Evolutionary conservation across 352 stramenopile genomes (phyloP).

Genomic region (Saprolegnia parasitica): DNA sequence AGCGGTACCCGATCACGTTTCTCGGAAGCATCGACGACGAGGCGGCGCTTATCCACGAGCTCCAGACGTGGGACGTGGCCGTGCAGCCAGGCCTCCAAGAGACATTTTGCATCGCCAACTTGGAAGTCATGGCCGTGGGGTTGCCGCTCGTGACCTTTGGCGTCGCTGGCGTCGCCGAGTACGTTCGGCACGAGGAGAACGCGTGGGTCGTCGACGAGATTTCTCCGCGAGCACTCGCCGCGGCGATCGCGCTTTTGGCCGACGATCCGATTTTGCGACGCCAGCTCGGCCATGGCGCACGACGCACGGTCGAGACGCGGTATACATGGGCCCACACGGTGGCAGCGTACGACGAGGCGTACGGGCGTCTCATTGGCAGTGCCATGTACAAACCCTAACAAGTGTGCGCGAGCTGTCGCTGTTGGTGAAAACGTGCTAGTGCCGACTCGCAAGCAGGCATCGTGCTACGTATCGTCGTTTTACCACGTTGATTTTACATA

Average conservation of each 20-base stretch:
- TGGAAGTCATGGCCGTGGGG: slow-evolving; percentile 42
- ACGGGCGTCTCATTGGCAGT: neutral
- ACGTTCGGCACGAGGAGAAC: neutral
- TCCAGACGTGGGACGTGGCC: slow-evolving; percentile 5
- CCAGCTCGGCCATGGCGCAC: neutral
- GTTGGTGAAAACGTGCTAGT: too few species aligned
- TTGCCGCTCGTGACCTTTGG: slow-evolving; percentile 45
- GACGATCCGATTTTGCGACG: neutral
- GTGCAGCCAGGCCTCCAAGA: slow-evolving; percentile 28
- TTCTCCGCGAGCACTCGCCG: neutral
- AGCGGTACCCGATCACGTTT: neutral
- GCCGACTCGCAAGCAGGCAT: too few species aligned
- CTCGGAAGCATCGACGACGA: slow-evolving; percentile 12
- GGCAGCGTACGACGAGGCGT: neutral
- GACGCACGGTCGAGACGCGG: neutral
- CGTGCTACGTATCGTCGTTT: too few species aligned
- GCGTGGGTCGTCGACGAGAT: slow-evolving; percentile 14
- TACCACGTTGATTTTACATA: too few species aligned
- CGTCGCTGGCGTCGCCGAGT: slow-evolving; percentile 7
- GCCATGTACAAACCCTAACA: too few species aligned
- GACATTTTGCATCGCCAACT: slow-evolving; percentile 53
- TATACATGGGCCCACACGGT: neutral
- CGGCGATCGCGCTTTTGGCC: neutral
- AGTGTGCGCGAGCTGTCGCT: too few species aligned
- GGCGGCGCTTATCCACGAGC: neutral